phyloP scores from a whole-genome alignment of 208 protist genomes.

The Tritrichomonas musculus region DNA sequence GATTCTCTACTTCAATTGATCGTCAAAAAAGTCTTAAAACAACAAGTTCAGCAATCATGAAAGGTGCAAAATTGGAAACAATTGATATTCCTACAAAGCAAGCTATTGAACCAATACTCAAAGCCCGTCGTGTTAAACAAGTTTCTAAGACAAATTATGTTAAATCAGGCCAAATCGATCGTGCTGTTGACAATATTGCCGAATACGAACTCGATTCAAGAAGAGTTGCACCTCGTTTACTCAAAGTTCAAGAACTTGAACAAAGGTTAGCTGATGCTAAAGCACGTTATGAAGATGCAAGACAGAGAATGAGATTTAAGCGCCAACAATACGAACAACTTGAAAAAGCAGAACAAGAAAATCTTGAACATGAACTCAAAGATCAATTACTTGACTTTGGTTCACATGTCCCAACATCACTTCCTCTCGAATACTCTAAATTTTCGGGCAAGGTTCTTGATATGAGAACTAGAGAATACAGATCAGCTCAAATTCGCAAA shows the following conservation, averaged over 20 bases:
- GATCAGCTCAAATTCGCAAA: background rate
- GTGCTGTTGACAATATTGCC: background rate
- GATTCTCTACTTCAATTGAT: too few species aligned
- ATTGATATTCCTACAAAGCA: too few species aligned
- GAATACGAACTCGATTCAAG: background rate
- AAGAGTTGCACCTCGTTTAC: background rate
- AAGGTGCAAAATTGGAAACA: too few species aligned
- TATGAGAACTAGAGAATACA: background rate
- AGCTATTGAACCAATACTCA: background rate
- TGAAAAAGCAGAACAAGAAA: background rate
- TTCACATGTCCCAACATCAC: background rate
- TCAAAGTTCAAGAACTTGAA: background rate
- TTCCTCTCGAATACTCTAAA: slow-evolving; percentile 3
- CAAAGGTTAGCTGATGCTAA: background rate
- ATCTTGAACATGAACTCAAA: background rate
- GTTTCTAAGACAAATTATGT: background rate
- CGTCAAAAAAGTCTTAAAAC: too few species aligned
- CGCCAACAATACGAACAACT: background rate
- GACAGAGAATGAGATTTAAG: background rate
- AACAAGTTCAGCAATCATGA: too few species aligned
- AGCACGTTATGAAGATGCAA: background rate
- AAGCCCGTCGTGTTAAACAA: background rate
- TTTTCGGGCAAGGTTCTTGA: background rate
- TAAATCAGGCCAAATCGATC: background rate
- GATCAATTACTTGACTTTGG: background rate